Percentiles rank a stretch among this genome's conserved stretches.
Conservation (phyloP, 441 rosid genomes). For the Monsonia emarginata region DNA sequence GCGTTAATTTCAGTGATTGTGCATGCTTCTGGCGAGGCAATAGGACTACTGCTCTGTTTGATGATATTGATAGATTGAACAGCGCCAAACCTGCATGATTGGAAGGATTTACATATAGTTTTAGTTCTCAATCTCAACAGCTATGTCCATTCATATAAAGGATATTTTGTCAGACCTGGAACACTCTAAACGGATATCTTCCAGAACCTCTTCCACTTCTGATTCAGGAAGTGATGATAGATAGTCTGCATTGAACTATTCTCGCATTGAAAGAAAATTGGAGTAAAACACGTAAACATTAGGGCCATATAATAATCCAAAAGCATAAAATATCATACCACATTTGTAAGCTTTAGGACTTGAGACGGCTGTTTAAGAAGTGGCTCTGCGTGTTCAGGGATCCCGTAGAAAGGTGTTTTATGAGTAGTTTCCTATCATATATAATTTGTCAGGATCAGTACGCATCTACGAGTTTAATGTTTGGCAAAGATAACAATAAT, state of each 20-base stretch:
- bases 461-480: slow-evolving; percentile 1
- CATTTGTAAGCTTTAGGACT: slow-evolving; percentile 66
- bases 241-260: slow-evolving; percentile 49
- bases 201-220: slow-evolving; percentile 71
- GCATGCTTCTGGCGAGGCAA: slow-evolving; percentile 19
- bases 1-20: slow-evolving; percentile 19
- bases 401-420: slow-evolving; percentile 36
- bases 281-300: not conserved
- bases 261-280: slow-evolving; percentile 15
- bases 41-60: slow-evolving; percentile 26
- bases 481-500: slow-evolving; percentile 10
- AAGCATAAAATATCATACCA: slow-evolving; percentile 41
- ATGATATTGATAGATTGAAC: slow-evolving; percentile 61
- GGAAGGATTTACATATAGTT: slow-evolving; percentile 8
- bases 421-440: slow-evolving; percentile 39
- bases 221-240: slow-evolving; percentile 37
- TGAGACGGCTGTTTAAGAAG: slow-evolving; percentile 68
- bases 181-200: slow-evolving; percentile 80
- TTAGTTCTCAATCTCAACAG: slow-evolving; percentile 1
- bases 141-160: slow-evolving; percentile 13
- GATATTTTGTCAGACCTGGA: slow-evolving; percentile 44
- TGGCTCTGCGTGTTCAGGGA: slow-evolving; percentile 66
- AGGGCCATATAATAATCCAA: not conserved
- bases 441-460: slow-evolving; percentile 23
- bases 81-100: slow-evolving; percentile 74